Percentiles rank a stretch among this genome's conserved stretches.
These are phyloP conservation scores for Sclerotinia sclerotiorum DNA, from an alignment of 2,329 filamentous ascomycete species.

Conservation along the genomic window DNA sequence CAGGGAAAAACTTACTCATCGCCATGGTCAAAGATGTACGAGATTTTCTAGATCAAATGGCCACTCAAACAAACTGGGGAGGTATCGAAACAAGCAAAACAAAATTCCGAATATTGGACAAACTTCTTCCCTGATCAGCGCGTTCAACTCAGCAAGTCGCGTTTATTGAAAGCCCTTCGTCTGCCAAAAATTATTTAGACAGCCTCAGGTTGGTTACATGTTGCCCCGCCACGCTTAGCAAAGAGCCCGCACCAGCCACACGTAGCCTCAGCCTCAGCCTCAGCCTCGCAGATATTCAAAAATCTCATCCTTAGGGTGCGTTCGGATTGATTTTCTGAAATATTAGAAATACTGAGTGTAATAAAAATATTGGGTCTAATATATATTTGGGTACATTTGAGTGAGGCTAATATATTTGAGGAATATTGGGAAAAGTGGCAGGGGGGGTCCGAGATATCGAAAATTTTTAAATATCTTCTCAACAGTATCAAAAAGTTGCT, in stretches of 20 bases:
- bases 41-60: slow-evolving; percentile 27
- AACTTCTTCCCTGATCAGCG: slow-evolving; percentile 28
- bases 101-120: slow-evolving; percentile 8
- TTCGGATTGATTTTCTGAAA: no score
- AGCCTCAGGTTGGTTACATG: slow-evolving; percentile 6
- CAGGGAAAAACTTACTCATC: slow-evolving; percentile 52
- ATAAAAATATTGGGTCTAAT: no score
- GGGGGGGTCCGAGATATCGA: no score
- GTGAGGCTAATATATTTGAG: no score
- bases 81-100: slow-evolving; percentile 16
- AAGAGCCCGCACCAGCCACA: slow-evolving; percentile 9
- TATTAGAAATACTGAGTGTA: no score
- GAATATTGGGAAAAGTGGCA: no score
- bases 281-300: background rate
- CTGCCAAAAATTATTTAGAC: slow-evolving; percentile 26
- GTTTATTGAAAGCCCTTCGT: slow-evolving; percentile 29
- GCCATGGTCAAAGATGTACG: slow-evolving; percentile 50
- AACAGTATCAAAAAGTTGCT: no score
- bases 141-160: slow-evolving; percentile 30
- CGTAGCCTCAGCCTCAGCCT: background rate
- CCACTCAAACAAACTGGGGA: slow-evolving; percentile 10
- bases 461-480: no score
- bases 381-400: no score
- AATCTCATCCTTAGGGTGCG: no score
- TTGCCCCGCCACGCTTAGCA: slow-evolving; percentile 1